phyloP scores from a whole-genome alignment of 2,329 filamentous ascomycete species.

The Chrysosporium queenslandicum region DNA sequence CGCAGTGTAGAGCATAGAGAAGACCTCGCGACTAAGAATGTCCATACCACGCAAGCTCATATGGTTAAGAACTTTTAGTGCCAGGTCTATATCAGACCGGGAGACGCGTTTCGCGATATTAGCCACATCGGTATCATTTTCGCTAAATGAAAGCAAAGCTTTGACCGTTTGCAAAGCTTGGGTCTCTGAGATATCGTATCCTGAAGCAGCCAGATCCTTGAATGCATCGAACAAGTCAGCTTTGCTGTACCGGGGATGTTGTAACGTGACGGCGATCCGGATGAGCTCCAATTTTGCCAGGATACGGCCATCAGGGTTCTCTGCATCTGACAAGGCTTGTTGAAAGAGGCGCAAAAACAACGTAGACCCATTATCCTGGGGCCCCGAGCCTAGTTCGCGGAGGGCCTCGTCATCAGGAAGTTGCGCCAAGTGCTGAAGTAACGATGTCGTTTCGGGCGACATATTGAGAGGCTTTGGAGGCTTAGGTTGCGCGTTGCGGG shows the following conservation, averaged over 20 bases:
- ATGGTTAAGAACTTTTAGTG: slow-evolving; percentile 34
- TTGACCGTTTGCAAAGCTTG: slow-evolving; percentile 31
- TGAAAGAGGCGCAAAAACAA: slow-evolving; percentile 37
- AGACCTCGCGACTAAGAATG: slow-evolving; percentile 39
- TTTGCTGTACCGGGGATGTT: slow-evolving; percentile 34
- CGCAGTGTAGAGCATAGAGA: slow-evolving; percentile 36
- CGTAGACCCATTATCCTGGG: slow-evolving; percentile 32
- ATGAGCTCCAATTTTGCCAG: slow-evolving; percentile 28
- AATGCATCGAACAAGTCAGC: slow-evolving; percentile 27
- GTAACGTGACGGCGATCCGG: slow-evolving; percentile 30
- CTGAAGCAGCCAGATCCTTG: slow-evolving; percentile 27
- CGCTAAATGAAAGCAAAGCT: slow-evolving; percentile 25
- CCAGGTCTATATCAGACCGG: slow-evolving; percentile 27
- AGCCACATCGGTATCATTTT: slow-evolving; percentile 11
- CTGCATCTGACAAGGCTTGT: slow-evolving; percentile 23
- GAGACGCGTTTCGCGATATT: slow-evolving; percentile 17
- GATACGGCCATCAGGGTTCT: slow-evolving; percentile 25
- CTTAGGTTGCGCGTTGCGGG: not conserved
- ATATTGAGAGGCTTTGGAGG: slow-evolving; percentile 1
- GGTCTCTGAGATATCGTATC: slow-evolving; percentile 27
- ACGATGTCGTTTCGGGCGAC: slow-evolving; percentile 12
- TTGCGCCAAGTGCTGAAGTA: slow-evolving; percentile 24
- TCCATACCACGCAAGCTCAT: slow-evolving; percentile 35
- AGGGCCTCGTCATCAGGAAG: slow-evolving; percentile 26
- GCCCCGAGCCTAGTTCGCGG: slow-evolving; percentile 30